Evolutionary conservation across 2,329 filamentous ascomycete genomes (phyloP).

Genomic region (Cadophora sp.): DNA sequence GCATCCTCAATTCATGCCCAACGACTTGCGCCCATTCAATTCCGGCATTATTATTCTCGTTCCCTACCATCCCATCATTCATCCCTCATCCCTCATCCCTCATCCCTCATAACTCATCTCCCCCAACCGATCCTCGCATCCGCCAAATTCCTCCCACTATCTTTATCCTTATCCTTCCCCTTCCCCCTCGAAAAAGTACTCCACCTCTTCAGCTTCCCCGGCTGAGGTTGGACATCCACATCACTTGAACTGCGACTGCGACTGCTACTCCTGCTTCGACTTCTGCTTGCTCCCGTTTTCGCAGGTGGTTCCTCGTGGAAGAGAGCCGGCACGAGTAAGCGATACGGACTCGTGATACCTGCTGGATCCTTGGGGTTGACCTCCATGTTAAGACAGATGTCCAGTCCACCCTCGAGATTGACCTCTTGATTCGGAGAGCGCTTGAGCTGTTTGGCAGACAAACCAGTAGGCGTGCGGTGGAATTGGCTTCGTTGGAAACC

Average conservation of each 20-base stretch:
- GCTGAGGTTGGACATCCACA: not conserved
- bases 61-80: not conserved
- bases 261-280: constrained; percentile 22
- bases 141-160: not conserved
- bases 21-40: not conserved
- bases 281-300: constrained; percentile 17
- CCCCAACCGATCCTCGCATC: not conserved
- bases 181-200: constrained; percentile 28
- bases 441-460: constrained; percentile 67
- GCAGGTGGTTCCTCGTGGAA: constrained; percentile 53
- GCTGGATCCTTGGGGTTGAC: constrained; percentile 84
- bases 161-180: constrained; percentile 15
- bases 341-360: constrained; percentile 87
- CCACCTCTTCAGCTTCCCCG: constrained; percentile 26
- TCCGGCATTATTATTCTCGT: not conserved
- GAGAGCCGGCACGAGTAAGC: constrained; percentile 82
- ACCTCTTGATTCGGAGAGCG: constrained; percentile 64
- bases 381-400: constrained; percentile 89
- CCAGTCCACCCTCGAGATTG: constrained; percentile 82
- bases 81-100: not conserved
- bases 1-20: not conserved
- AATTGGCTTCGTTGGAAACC: constrained; percentile 50
- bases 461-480: constrained; percentile 73
- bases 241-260: constrained; percentile 2
- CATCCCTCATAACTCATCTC: not conserved